A percentile compares a stretch with the other conserved stretches of the same genome.
phyloP scores from a whole-genome alignment of 2,329 filamentous ascomycete species.

The Cladosporium halotolerans region DNA sequence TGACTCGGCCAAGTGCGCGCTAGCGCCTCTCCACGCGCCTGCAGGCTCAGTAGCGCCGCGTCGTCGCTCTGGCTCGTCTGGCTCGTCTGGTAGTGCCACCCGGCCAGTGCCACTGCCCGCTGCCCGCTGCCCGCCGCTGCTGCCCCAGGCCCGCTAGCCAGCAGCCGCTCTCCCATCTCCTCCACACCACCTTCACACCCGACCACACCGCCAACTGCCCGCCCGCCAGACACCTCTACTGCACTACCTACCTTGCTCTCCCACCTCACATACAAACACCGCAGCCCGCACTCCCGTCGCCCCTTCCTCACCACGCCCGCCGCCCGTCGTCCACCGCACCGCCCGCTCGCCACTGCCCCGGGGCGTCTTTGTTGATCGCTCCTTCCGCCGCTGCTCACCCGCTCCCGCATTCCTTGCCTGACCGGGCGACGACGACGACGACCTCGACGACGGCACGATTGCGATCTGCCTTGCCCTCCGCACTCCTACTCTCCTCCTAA shows the following conservation, averaged over 20 bases:
- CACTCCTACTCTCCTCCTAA: constrained; percentile 6
- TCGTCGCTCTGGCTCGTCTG: no score
- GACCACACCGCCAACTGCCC: constrained; percentile 2
- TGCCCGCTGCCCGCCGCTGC: no score
- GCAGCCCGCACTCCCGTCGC: no score
- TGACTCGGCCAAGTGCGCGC: no score
- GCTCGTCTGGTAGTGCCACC: no score
- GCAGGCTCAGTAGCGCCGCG: no score
- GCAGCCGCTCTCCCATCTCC: neutral
- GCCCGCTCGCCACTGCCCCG: neutral
- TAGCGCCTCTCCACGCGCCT: no score
- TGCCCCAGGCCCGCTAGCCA: no score
- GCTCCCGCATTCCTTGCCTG: constrained; percentile 11
- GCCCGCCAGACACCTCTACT: neutral
- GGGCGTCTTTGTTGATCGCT: constrained; percentile 11
- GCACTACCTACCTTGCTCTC: neutral
- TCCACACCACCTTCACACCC: neutral
- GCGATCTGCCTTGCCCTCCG: constrained; percentile 3
- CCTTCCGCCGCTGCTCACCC: constrained; percentile 1
- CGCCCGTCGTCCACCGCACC: neutral
- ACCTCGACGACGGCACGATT: constrained; percentile 1
- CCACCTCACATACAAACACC: neutral
- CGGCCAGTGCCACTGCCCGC: no score
- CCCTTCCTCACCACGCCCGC: neutral
- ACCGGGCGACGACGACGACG: constrained; percentile 7